These are phyloP conservation scores for Plasmodium ovale DNA, from an alignment of 169 alveolate species.

Conservation along the genomic window DNA sequence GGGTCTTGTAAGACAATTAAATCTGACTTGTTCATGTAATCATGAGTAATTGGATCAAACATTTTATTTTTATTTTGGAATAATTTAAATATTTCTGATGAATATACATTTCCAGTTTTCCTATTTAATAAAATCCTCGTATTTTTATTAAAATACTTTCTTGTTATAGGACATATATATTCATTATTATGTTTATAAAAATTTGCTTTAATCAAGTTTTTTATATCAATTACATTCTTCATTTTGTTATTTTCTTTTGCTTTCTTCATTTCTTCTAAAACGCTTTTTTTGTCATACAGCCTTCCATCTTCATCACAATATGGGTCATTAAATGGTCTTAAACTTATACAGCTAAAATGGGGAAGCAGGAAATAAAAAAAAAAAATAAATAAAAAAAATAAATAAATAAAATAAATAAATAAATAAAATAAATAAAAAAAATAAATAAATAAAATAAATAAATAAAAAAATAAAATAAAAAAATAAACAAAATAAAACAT, in stretches of 20 bases:
- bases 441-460: too few species aligned
- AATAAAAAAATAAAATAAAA: too few species aligned
- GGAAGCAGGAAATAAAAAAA: not conserved
- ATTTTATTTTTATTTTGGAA: slow-evolving; percentile 67
- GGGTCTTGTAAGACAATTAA: slow-evolving; percentile 84
- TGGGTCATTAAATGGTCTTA: slow-evolving; percentile 64
- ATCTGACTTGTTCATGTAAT: slow-evolving; percentile 75
- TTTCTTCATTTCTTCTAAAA: slow-evolving; percentile 47
- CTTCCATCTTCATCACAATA: slow-evolving; percentile 77
- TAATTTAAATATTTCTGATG: slow-evolving; percentile 81
- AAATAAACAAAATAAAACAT: too few species aligned
- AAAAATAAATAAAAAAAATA: too few species aligned
- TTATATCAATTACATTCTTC: slow-evolving; percentile 62
- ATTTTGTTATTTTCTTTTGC: slow-evolving; percentile 10
- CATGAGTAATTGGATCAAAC: slow-evolving; percentile 78
- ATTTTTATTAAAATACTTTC: slow-evolving; percentile 90
- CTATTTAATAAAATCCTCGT: slow-evolving; percentile 92
- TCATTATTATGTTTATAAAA: slow-evolving; percentile 87
- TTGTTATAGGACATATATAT: slow-evolving; percentile 94
- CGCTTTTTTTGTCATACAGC: slow-evolving; percentile 67
- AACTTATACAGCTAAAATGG: slow-evolving; percentile 49
- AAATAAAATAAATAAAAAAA: too few species aligned
- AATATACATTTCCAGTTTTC: slow-evolving; percentile 92
- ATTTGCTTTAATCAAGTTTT: slow-evolving; percentile 92
- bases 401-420: too few species aligned